Base-by-base conservation (phyloP, 129 eudicot species). In the Flaveria brownii region DNA sequence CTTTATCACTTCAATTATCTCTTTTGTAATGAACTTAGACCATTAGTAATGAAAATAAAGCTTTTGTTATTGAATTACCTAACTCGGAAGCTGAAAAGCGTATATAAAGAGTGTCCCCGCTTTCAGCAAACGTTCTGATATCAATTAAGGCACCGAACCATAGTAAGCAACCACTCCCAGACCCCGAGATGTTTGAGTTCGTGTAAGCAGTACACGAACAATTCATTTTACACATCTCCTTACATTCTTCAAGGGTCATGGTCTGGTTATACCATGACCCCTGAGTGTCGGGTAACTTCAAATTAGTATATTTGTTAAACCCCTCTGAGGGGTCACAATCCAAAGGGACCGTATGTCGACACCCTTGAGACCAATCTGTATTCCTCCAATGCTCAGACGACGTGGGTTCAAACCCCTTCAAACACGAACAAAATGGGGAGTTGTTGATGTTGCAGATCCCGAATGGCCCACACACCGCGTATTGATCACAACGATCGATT, bases 181-280 rank as follows among this genome's bases (percentile, higher is more conserved):
- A 42, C 22, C 82, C 79, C 1, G 77, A 69, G 1, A 74, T 78
- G 39, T 85, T 70, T 2, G 80, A 42, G 45, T 79, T 64, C 15
- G 87, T 23, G 43, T 87, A 89, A 13, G 88, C 88, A 30, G 49
- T 41, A 67, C 92, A 89, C 5, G 83, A 78, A 43, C 96, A 87
- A 42, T 90, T 70, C 11, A 25, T 76, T 71, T 64, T 56, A 79
- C 96, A 85, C 28, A 15, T 74, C 14, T 3, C 26, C 77, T 79
- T 26, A 28, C 96, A 89, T 41, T 87, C 86, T 12, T 6, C 68
- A 6, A 82, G 72, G 49, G 42, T 82, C 85, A 80, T 74, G 51
- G 77, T 85, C 9, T 14, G 43, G 68, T 85, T 71, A 62, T 67
- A 72, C 88, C 79, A 61, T 6, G 79, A 70, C 9, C 2, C 9